These are phyloP conservation scores for Paraleonurus japonicus DNA, from an alignment of 257 asterid genomes.

Conservation along the genomic window DNA sequence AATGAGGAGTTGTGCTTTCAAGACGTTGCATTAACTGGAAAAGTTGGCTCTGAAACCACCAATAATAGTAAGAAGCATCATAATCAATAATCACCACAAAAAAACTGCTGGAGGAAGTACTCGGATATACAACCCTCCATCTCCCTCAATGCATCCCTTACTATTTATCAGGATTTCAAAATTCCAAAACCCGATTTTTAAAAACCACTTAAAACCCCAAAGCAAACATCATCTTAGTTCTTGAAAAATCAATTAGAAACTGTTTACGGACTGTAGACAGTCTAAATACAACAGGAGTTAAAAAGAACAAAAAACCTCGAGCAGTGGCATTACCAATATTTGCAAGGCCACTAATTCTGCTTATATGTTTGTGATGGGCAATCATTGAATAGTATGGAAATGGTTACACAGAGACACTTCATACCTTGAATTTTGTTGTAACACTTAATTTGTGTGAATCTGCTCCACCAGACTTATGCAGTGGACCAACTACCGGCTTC, in stretches of 20 bases:
- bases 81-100: background rate
- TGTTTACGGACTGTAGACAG: background rate
- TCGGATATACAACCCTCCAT: background rate
- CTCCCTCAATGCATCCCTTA: background rate
- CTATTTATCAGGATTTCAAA: too few relatives aligned
- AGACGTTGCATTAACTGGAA: slow-evolving; percentile 95
- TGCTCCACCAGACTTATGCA: slow-evolving; percentile 91
- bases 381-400: background rate
- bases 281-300: background rate
- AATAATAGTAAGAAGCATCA: slow-evolving; percentile 15
- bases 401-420: background rate
- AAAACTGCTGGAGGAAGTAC: background rate
- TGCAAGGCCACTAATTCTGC: background rate
- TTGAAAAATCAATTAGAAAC: slow-evolving; percentile 6
- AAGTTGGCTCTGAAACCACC: slow-evolving; percentile 66
- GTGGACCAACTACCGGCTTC: slow-evolving; percentile 82
- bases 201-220: too few relatives aligned
- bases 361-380: background rate
- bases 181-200: too few relatives aligned
- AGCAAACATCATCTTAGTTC: background rate
- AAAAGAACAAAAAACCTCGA: background rate
- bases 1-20: slow-evolving; percentile 93
- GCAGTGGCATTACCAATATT: background rate
- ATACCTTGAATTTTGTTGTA: slow-evolving; percentile 91
- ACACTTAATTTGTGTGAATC: slow-evolving; percentile 96